phyloP scores from a whole-genome alignment of 2,329 filamentous ascomycete genomes.

The Alternaria dauci region DNA sequence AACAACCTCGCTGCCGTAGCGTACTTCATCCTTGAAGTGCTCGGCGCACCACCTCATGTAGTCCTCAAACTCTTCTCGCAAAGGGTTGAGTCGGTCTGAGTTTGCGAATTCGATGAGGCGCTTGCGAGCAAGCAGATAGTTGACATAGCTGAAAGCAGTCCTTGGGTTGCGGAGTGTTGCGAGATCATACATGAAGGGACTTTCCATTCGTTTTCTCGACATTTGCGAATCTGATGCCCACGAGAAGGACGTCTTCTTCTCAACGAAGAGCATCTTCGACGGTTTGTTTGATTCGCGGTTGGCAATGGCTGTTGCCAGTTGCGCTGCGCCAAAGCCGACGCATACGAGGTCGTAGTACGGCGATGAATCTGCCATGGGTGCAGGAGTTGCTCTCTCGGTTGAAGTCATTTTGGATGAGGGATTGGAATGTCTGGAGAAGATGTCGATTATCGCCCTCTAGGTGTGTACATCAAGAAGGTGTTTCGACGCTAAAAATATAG shows the following conservation, averaged over 20 bases:
- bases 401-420: slow-evolving; percentile 31
- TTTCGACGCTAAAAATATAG: slow-evolving; percentile 15
- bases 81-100: slow-evolving; percentile 48
- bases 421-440: neutral
- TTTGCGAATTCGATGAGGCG: slow-evolving; percentile 49
- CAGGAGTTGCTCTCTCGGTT: slow-evolving; percentile 25
- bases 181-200: slow-evolving; percentile 47
- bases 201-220: slow-evolving; percentile 47
- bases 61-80: slow-evolving; percentile 51
- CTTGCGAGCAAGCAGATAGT: slow-evolving; percentile 44
- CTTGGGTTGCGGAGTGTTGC: slow-evolving; percentile 48
- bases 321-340: slow-evolving; percentile 48
- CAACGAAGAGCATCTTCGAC: slow-evolving; percentile 42
- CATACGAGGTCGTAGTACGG: slow-evolving; percentile 45
- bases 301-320: slow-evolving; percentile 48
- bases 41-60: slow-evolving; percentile 50
- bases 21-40: slow-evolving; percentile 44
- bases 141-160: slow-evolving; percentile 46
- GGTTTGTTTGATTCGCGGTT: slow-evolving; percentile 42
- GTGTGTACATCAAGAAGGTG: slow-evolving; percentile 6
- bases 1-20: slow-evolving; percentile 44
- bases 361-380: slow-evolving; percentile 22
- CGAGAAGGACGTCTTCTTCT: slow-evolving; percentile 45
- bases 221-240: slow-evolving; percentile 42
- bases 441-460: neutral